phyloP scores from a whole-genome alignment of 495 filamentous ascomycete species.

The Haplographium delicatum region DNA sequence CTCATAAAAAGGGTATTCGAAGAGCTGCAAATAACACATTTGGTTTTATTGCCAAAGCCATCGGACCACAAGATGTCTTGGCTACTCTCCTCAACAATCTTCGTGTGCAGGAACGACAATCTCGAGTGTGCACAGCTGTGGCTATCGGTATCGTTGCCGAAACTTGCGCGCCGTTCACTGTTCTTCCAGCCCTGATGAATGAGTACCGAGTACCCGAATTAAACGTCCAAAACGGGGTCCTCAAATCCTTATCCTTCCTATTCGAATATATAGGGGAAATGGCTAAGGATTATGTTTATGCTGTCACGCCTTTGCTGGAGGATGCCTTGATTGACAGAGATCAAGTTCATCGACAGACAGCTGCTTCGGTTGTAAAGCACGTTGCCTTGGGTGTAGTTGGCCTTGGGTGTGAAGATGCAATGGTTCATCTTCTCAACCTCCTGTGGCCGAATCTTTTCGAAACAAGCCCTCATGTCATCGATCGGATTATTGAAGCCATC shows the following conservation, averaged over 20 bases:
- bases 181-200: conserved; percentile 99
- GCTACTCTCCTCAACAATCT: conserved; percentile 95
- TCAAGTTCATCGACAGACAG: conserved; percentile 97
- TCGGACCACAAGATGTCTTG: conserved; percentile 95
- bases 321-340: conserved; percentile 97
- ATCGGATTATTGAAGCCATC: conserved; percentile 93
- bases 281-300: conserved; percentile 99
- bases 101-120: conserved; percentile 94
- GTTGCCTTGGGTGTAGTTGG: conserved; percentile 94
- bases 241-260: conserved; percentile 94
- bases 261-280: conserved; percentile 99
- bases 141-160: conserved; percentile 99
- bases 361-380: conserved; percentile 94
- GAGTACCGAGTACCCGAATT: conserved; percentile 98
- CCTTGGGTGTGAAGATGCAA: conserved; percentile 96
- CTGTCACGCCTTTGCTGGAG: conserved; percentile 93
- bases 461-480: conserved; percentile 97
- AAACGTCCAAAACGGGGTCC: conserved; percentile 97
- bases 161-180: conserved; percentile 98
- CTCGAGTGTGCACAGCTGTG: conserved; percentile 95
- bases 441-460: conserved; percentile 98
- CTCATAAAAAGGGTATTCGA: conserved; percentile 98
- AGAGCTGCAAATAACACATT: conserved; percentile 99
- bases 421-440: conserved; percentile 94
- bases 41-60: conserved; percentile 99